Evolutionary conservation across 1,284 basidiomycete genomes (phyloP), one percentile per base, ranked within the genome.

Genomic region (Chondrostereum purpureum): DNA sequence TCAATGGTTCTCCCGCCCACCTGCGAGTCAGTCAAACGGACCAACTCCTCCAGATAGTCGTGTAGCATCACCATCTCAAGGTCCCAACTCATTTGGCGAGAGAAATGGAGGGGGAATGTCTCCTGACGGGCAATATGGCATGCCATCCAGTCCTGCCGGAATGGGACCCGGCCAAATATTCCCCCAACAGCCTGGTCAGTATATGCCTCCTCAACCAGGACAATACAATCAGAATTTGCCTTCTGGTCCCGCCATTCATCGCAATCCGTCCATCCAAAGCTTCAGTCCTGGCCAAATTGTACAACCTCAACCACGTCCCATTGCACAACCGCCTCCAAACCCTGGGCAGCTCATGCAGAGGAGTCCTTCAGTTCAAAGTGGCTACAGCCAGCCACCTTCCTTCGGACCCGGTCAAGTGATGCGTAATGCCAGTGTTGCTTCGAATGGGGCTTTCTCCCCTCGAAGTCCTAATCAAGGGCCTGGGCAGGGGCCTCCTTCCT

Each of bases 391-490:
- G 27, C 27, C 8, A 31, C 27, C 8, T 20, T 37, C 43, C 14
- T n/a, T 44, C 23, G 43, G 43, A 33, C 33, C 59, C 3, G 62
- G 60, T 5, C 62, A 62, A 44, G 43, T 55, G 18, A 55, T 62
- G 46, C 67, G 77, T 50, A 70, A 66, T 52, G 59, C 69, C 6
- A 75, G 72, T 48, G 61, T 66, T 42, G 53, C 51, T 46, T 57
- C 57, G 4, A 51, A 33, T 56, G 53, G 10, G 54, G 33, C 17
- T 39, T 39, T 22, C 24, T 38, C 22, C 16, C 43, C 20, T 22
- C 40, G 14, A 19, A 14, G 22, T 6, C 17, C 33, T 12, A 22
- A 42, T 34, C 42, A 35, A 8, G 4, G 21, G 13, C 33, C 42
- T 11, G 12, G 16, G 16, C 10, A 19, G 13, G 4, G 38, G 27